A percentile compares a stretch with the other conserved stretches of the same genome.
Conservation (phyloP, 345 rosid genomes). For the Dipteronia dyeriana region DNA sequence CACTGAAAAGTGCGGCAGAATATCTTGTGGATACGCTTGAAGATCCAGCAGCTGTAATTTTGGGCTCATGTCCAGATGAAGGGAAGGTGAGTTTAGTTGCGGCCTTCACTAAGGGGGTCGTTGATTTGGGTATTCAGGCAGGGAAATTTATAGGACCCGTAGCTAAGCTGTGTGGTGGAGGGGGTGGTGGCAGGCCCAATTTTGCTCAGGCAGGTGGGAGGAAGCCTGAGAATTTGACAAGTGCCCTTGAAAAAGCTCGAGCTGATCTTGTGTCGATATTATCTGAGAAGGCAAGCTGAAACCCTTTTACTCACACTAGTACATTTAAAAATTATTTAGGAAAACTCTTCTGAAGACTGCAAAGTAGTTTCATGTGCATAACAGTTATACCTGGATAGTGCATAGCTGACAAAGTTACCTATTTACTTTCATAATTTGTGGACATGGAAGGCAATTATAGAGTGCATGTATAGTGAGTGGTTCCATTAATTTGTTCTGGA, state of each 20-base stretch:
- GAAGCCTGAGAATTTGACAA: conserved; percentile 68
- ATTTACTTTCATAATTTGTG: background rate
- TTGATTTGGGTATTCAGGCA: conserved; percentile 77
- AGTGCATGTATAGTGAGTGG: background rate
- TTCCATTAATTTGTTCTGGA: background rate
- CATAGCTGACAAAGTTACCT: background rate
- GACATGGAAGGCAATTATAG: background rate
- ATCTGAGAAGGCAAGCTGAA: conserved; percentile 54
- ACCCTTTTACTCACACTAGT: conserved; percentile 1
- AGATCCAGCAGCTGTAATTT: conserved; percentile 77
- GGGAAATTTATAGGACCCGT: conserved; percentile 86
- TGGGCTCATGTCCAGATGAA: conserved; percentile 83
- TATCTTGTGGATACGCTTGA: conserved; percentile 59
- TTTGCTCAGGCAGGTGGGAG: conserved; percentile 98
- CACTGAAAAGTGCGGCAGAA: conserved; percentile 85
- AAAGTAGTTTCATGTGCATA: background rate
- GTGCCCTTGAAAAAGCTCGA: conserved; percentile 74
- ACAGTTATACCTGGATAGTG: background rate
- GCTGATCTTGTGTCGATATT: conserved; percentile 58
- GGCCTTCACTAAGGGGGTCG: conserved; percentile 74
- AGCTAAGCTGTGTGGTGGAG: conserved; percentile 88
- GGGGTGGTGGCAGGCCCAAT: conserved; percentile 93
- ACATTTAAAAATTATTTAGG: background rate
- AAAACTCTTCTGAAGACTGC: background rate
- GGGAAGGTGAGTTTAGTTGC: conserved; percentile 94